Evolutionary conservation across 768 basidiomycete genomes (phyloP), one percentile per base, ranked within the genome.

Genomic region (Amanita exitialis): DNA sequence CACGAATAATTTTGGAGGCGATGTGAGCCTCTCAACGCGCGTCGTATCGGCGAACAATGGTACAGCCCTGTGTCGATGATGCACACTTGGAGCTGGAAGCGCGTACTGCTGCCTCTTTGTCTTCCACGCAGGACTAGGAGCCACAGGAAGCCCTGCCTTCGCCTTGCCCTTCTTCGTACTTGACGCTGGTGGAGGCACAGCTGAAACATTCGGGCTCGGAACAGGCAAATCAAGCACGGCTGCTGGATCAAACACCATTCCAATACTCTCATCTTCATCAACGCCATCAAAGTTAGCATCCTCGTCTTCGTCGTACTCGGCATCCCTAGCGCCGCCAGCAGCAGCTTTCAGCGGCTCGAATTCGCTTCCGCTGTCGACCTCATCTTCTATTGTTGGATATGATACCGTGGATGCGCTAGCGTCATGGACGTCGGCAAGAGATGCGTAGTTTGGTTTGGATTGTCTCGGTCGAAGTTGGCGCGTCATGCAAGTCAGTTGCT

Each of bases 61-160:
- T 4, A 80, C 69, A 10, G 84, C 80, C 23, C 83, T 70, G 59
- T 90, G 87, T 44, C 87, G 74, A 61, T 90, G 87, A 53, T 89
- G 79, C 0, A 80, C 68, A 53, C 76, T 83, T 0, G 83, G 83
- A 10, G 76, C 76, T 0, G 83, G 84, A 10, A 83, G 69, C 15
- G 72, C 65, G 54, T 83, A 78, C 59, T 70, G 77, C 60, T 82
- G 75, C 15, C 77, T 69, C 55, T 71, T 73, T 1, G 69, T 61
- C 10, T 67, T 58, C 25, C 67, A 63, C 9, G 68, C 62, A 3
- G 71, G 49, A 32, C 25, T 38, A 20, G 38, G 37, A n/a, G 18
- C 16, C 15, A 34, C 34, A 4, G 21, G 27, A n/a, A 23, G n/a
- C 20, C 21, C 20, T 15, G 23, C 35, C 16, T 49, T 16, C 15